Evolutionary conservation across 768 basidiomycete genomes (phyloP), one percentile per base, ranked within the genome.

Genomic region (Trametes cingulata): DNA sequence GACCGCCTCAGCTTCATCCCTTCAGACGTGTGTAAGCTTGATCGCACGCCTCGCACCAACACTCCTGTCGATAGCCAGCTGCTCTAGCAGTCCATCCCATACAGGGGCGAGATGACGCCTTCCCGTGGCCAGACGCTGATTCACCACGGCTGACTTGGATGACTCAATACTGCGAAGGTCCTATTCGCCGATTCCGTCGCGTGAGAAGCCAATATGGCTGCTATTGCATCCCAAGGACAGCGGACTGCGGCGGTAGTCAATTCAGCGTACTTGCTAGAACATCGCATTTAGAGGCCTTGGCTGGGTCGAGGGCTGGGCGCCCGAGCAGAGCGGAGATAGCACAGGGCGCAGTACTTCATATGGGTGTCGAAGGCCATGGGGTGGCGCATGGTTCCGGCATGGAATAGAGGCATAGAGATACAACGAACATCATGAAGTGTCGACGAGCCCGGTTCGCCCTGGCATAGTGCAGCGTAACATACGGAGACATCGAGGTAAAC

Each of bases 361-460:
- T 33, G 6, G 4, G 29, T 33, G 29, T 33, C 10, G 10, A 33
- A 33, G 29, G 29, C 24, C 33, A 24, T 57, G 33, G 37, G 37
- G 42, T 46, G 60, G 54, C 37, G 56, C 47, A 51, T 56, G 58
- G 54, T 42, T 55, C 63, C 60, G 55, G 52, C 58, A 58, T 65
- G 55, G 56, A 39, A 60, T 54, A 58, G 53, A 48, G 50, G 65
- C 68, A 69, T 67, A 69, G 60, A 64, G 61, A 57, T 63, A 69
- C 62, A 61, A 60, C 59, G 58, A 64, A 61, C 64, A 55, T 59
- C 64, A 67, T 66, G 63, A 63, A 57, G 52, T n/a, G n/a, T 63
- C 49, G 58, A 59, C 52, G 56, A 54, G 59, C 55, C 58, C 52
- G 29, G 56, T 41, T 58, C 40, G 52, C 46, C 43, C 51, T 20